A percentile compares a stretch with the other conserved stretches of the same genome.
Conservation (phyloP, 257 asterid species). For the Lantana camara region DNA sequence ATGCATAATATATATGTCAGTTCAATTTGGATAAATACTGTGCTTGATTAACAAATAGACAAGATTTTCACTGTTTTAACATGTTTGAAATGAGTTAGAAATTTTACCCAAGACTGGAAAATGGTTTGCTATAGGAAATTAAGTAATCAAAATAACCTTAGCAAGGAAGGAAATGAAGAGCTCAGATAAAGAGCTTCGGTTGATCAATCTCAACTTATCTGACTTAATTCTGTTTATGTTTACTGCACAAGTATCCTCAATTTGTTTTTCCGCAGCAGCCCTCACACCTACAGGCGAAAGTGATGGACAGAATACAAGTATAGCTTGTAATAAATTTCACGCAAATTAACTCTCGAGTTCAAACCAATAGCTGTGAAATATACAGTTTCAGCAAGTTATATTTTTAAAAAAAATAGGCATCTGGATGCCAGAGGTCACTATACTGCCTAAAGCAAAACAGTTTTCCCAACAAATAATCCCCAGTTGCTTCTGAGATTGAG, state of each 20-base stretch:
- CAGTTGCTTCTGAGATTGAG: constrained; percentile 4
- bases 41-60: constrained; percentile 11
- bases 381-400: not conserved
- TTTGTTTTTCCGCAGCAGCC: constrained; percentile 68
- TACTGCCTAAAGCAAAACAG: constrained; percentile 11
- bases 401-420: not conserved
- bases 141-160: constrained; percentile 47
- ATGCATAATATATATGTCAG: constrained; percentile 34
- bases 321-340: not conserved
- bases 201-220: constrained; percentile 56
- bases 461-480: not conserved
- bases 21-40: constrained; percentile 18
- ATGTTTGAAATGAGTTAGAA: not conserved
- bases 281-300: constrained; percentile 69
- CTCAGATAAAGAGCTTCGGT: constrained; percentile 67
- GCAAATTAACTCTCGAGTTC: not conserved
- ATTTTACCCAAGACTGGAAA: not conserved
- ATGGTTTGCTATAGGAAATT: constrained; percentile 3
- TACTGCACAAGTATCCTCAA: constrained; percentile 65
- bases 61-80: constrained; percentile 12
- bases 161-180: constrained; percentile 78
- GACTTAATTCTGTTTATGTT: constrained; percentile 60
- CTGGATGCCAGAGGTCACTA: not conserved
- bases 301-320: constrained; percentile 24
- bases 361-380: constrained; percentile 2